Conservation (phyloP, 2,329 filamentous ascomycete genomes). For the Colletotrichum sp. region DNA sequence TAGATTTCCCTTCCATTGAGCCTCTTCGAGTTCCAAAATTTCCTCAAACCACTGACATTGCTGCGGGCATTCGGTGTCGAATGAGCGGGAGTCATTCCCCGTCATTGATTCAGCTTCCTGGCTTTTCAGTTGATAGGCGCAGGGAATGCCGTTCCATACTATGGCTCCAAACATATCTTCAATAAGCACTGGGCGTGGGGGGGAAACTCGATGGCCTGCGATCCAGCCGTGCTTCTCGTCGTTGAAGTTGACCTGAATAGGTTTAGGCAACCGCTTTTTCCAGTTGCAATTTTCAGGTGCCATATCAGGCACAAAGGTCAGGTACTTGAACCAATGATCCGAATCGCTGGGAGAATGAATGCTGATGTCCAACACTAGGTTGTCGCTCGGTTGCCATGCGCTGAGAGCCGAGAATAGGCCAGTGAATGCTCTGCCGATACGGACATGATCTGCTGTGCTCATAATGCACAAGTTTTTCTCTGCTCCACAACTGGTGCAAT, state of each 20-base stretch:
- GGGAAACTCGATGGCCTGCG: neutral
- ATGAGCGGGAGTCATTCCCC: accelerated
- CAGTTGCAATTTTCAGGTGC: neutral
- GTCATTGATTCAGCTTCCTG: neutral
- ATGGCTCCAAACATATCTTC: neutral
- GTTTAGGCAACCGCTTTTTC: neutral
- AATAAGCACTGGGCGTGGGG: neutral
- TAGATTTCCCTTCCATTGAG: neutral
- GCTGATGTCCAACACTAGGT: neutral
- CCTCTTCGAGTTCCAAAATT: neutral
- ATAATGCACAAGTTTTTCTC: too few relatives aligned
- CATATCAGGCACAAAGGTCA: neutral
- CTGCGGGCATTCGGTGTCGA: neutral
- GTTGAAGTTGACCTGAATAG: neutral
- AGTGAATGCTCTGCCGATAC: neutral
- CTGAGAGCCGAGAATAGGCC: neutral
- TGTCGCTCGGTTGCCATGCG: neutral
- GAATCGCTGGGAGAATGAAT: neutral
- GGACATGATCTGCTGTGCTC: neutral
- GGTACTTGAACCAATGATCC: neutral
- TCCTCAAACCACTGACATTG: too few relatives aligned
- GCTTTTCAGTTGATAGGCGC: neutral
- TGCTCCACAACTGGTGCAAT: neutral
- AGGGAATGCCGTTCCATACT: neutral
- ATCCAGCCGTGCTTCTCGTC: neutral